Conservation (phyloP, 306 rosid species). For the Acacia melanoxylon region DNA sequence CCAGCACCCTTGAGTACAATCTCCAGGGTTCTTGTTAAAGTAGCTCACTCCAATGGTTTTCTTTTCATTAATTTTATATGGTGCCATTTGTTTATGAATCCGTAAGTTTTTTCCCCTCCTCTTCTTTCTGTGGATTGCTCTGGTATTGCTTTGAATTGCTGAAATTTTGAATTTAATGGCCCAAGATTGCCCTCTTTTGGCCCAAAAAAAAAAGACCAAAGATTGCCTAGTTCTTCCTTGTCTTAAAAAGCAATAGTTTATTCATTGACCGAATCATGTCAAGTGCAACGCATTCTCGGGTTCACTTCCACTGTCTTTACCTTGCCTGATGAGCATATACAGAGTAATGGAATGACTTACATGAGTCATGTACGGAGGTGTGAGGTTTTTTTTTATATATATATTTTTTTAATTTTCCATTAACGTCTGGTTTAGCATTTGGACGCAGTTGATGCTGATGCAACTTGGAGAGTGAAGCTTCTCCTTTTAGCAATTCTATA, state of each 20-base stretch:
- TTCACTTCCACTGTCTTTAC: not conserved
- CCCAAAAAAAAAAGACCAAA: no score
- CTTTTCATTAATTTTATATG: not conserved
- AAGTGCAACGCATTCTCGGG: not conserved
- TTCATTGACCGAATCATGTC: not conserved
- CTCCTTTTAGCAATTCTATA: not conserved
- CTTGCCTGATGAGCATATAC: not conserved
- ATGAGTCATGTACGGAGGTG: not conserved
- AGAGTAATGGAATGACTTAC: not conserved
- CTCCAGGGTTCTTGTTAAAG: slow-evolving; percentile 36
- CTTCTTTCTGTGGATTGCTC: not conserved
- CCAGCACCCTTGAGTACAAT: slow-evolving; percentile 29
- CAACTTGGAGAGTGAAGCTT: not conserved
- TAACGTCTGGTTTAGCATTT: not conserved
- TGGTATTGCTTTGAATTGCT: not conserved
- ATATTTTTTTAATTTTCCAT: not conserved
- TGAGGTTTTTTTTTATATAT: not conserved
- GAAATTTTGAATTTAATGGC: not conserved
- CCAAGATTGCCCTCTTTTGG: not conserved
- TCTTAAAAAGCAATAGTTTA: not conserved
- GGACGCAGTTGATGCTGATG: slow-evolving; percentile 13
- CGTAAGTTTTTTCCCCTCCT: not conserved
- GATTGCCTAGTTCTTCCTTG: not conserved
- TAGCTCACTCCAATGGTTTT: not conserved
- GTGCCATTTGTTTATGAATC: not conserved